Conservation (phyloP, 202 grass and related monocot species). For the Eragrostis tef region DNA sequence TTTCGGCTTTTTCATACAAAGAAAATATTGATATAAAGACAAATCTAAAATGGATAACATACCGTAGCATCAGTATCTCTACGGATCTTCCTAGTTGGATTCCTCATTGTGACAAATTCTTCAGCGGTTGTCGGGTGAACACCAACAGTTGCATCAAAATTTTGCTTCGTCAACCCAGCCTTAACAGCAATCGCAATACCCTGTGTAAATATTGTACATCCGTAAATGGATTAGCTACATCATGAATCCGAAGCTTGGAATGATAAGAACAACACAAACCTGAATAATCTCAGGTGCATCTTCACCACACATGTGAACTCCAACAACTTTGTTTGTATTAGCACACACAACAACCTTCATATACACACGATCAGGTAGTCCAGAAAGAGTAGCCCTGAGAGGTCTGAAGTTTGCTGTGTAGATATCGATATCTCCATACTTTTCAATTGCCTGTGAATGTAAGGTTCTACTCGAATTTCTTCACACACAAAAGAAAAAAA, state of each 20-base stretch:
- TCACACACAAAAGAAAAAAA: conserved; percentile 4
- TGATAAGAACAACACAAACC: conserved; percentile 40
- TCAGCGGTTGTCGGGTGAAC: conserved; percentile 73
- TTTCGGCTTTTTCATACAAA: neutral
- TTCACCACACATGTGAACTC: conserved; percentile 84
- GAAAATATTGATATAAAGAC: neutral
- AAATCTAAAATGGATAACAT: neutral
- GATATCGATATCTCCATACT: conserved; percentile 65
- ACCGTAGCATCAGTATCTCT: conserved; percentile 50
- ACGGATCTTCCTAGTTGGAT: conserved; percentile 62
- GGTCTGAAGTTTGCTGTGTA: conserved; percentile 77
- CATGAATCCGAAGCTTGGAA: conserved; percentile 4
- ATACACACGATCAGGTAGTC: conserved; percentile 66
- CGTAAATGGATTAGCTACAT: conserved; percentile 16
- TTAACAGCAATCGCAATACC: conserved; percentile 82
- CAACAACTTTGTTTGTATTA: conserved; percentile 66
- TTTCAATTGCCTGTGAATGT: conserved; percentile 59
- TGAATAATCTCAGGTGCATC: conserved; percentile 89
- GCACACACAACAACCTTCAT: conserved; percentile 83
- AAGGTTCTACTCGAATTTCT: conserved; percentile 29
- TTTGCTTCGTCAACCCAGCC: conserved; percentile 71
- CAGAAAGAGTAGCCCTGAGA: conserved; percentile 75
- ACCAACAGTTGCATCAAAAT: conserved; percentile 77
- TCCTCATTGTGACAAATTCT: conserved; percentile 78
- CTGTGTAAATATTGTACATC: conserved; percentile 43